phyloP scores from a whole-genome alignment of 2,329 filamentous ascomycete species.

The Byssochlamys sp. region DNA sequence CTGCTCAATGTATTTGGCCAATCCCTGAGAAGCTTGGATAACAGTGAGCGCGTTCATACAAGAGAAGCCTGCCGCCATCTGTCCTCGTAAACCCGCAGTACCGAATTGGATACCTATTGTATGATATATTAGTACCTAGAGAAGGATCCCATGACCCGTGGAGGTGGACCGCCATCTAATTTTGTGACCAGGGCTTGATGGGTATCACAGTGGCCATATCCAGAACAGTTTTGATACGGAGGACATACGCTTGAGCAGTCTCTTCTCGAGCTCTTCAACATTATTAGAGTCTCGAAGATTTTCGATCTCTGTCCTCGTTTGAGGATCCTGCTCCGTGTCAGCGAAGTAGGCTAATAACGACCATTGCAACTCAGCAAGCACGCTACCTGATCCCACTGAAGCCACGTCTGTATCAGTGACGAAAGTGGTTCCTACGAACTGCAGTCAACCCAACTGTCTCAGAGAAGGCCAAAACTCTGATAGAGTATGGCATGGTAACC shows the following conservation, averaged over 20 bases:
- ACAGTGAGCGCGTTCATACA: conserved; percentile 52
- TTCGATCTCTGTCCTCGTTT: conserved; percentile 47
- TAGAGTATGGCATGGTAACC: neutral
- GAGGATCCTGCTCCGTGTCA: conserved; percentile 31
- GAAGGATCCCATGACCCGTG: conserved; percentile 3
- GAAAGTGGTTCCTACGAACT: conserved; percentile 23
- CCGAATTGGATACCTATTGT: conserved; percentile 48
- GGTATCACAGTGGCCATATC: neutral
- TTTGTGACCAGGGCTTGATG: neutral
- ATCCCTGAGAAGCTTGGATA: conserved; percentile 56
- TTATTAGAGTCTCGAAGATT: conserved; percentile 39
- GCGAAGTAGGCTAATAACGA: neutral
- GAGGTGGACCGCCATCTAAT: neutral
- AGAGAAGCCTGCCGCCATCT: conserved; percentile 57
- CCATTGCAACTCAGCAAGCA: neutral
- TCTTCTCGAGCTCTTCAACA: conserved; percentile 41
- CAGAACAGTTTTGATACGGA: neutral
- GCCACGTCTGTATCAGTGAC: conserved; percentile 45
- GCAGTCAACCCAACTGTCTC: neutral
- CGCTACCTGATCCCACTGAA: conserved; percentile 45
- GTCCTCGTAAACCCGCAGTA: conserved; percentile 53
- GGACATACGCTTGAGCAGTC: conserved; percentile 41
- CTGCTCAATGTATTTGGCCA: conserved; percentile 49
- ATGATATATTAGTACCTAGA: neutral
- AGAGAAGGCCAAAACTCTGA: neutral